Evolutionary conservation across 163 green algal species (phyloP), one percentile per base, ranked within the genome.

Genomic region (Scenedesmus sp.): DNA sequence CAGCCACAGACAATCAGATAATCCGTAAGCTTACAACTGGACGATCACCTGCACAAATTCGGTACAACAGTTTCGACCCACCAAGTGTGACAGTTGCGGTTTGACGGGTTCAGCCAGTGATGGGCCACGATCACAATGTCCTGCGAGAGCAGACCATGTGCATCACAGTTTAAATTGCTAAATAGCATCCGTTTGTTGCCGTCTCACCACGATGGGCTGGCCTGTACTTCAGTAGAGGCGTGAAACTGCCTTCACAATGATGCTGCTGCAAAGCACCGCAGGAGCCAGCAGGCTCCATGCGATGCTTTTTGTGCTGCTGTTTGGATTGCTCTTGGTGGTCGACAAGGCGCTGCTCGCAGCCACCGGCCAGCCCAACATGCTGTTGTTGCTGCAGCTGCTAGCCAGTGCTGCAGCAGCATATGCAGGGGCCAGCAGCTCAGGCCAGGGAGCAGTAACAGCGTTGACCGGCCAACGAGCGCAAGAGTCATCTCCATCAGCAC

Each of bases 341-440:
- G 70, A 79, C 70, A 79, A 79, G 46, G 70, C 70, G 46, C 70
- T 79, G 20, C 23, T 79, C 23, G 70, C 20, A 79, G 70, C 70
- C 46, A 52, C 23, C 23, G 70, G 23, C 5, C 70, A 79, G 70
- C 70, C 70, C 70, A 79, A 79, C 70, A 52, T 23, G 46, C 23
- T 79, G 70, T 23, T 79, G 70, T 6, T 79, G 70, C 70, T 79
- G 70, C 70, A 79, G 23, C 70, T 79, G 23, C 70, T 79, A 23
- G 20, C 70, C 70, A 79, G 70, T 79, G 70, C 70, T 79, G 70
- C 70, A 79, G 70, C 70, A 79, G 70, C 70, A 13, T 79, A 23
- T 23, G 70, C 70, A 79, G 70, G 70, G 23, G 70, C 70, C 3
- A 79, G 70, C 70, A 79, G 70, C 23, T 2, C 70, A 52, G 70